phyloP scores from a whole-genome alignment of 768 basidiomycete species.

The Nidularia sp. region DNA sequence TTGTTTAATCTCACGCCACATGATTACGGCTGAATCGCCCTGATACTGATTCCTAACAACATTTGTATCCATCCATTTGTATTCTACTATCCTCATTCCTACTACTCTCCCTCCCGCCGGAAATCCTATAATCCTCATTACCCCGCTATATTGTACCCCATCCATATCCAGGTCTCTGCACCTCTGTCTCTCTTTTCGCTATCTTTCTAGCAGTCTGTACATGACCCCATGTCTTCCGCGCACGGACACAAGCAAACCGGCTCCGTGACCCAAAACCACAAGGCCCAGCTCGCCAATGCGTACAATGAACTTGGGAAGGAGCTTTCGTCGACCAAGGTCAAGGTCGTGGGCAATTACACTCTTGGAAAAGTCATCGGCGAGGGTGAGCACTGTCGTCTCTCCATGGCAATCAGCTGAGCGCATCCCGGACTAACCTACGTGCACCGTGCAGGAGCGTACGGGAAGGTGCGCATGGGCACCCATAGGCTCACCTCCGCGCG shows the following conservation, averaged over 20 bases:
- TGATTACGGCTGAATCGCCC: too few species aligned
- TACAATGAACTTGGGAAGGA: constrained; percentile 98
- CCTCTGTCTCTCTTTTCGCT: constrained; percentile 30
- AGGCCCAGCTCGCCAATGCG: constrained; percentile 87
- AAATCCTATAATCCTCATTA: too few species aligned
- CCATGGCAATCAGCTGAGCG: not conserved
- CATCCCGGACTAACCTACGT: not conserved
- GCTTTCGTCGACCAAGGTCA: constrained; percentile 84
- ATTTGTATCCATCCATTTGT: not conserved
- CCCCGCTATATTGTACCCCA: too few species aligned
- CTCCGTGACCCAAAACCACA: constrained; percentile 71
- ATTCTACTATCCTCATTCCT: not conserved
- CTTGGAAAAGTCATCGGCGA: constrained; percentile 93
- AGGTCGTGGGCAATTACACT: constrained; percentile 93
- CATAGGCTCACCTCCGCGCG: constrained; percentile 89
- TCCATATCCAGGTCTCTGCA: constrained; percentile 6
- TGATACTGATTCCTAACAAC: too few species aligned
- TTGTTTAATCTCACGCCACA: too few species aligned
- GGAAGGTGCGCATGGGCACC: constrained; percentile 91
- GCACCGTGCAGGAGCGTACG: constrained; percentile 72
- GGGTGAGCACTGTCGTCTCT: constrained; percentile 46
- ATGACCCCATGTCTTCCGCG: constrained; percentile 42
- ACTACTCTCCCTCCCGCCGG: not conserved
- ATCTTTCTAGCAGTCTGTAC: constrained; percentile 23
- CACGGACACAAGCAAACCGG: constrained; percentile 58